These are phyloP conservation scores for Aschersonia sp. DNA, from an alignment of 2,329 filamentous ascomycete genomes.

Conservation along the genomic window DNA sequence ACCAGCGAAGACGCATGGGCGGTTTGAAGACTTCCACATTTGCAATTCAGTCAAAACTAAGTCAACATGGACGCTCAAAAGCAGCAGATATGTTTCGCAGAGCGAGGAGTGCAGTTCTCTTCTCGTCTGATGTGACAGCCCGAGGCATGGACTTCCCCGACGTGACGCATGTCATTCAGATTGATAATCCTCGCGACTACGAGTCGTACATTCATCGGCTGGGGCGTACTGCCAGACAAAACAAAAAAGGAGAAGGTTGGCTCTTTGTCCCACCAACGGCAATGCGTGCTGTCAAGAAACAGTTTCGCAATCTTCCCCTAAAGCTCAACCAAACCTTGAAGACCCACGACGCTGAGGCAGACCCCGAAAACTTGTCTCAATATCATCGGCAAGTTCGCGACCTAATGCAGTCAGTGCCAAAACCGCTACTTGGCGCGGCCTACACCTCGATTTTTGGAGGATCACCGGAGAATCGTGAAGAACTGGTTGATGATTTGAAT, in stretches of 20 bases:
- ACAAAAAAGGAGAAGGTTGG: conserved; percentile 59
- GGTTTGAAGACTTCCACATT: conserved; percentile 21
- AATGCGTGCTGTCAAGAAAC: conserved; percentile 26
- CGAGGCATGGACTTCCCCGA: conserved; percentile 73
- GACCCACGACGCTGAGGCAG: conserved; percentile 33
- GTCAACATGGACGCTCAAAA: conserved; percentile 52
- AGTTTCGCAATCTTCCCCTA: conserved; percentile 47
- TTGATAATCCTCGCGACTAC: conserved; percentile 47
- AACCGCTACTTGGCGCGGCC: conserved; percentile 16
- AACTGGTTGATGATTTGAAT: conserved; percentile 35
- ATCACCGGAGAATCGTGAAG: conserved; percentile 22
- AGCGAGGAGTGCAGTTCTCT: conserved; percentile 47
- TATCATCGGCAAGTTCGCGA: conserved; percentile 28
- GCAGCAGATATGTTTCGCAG: conserved; percentile 59
- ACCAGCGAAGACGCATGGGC: conserved; percentile 23
- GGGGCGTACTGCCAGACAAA: conserved; percentile 62
- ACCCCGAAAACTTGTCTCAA: conserved; percentile 30
- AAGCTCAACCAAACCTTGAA: conserved; percentile 36
- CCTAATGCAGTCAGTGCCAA: conserved; percentile 27
- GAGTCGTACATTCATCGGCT: conserved; percentile 67
- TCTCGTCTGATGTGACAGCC: conserved; percentile 69
- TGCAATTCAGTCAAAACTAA: conserved; percentile 68
- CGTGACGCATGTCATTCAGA: conserved; percentile 66
- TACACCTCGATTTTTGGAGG: conserved; percentile 46
- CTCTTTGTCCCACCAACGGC: conserved; percentile 47